phyloP scores from a whole-genome alignment of 2,329 filamentous ascomycete genomes.

The Didymella segeticola region DNA sequence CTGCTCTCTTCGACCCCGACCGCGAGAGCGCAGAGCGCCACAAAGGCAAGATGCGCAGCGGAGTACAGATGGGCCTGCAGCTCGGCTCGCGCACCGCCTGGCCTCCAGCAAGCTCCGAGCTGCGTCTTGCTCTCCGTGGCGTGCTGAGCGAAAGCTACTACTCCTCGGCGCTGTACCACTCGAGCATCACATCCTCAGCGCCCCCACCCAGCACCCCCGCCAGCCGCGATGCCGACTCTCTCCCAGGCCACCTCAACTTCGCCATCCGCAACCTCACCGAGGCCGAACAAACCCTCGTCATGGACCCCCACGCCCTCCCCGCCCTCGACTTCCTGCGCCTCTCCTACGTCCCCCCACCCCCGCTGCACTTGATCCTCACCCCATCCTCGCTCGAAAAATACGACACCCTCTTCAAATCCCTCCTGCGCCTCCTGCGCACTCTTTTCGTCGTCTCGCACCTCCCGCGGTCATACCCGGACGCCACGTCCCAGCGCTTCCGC shows the following conservation, averaged over 20 bases:
- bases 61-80: conserved; percentile 77
- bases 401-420: conserved; percentile 80
- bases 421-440: conserved; percentile 80
- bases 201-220: conserved; percentile 8
- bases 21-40: conserved; percentile 79
- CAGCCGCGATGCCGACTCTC: conserved; percentile 42
- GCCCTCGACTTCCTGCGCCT: conserved; percentile 93
- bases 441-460: conserved; percentile 68
- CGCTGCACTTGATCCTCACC: conserved; percentile 77
- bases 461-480: conserved; percentile 34
- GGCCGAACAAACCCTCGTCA: conserved; percentile 80
- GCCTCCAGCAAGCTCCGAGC: conserved; percentile 92
- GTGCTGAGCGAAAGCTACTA: conserved; percentile 78
- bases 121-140: conserved; percentile 88
- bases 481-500: conserved; percentile 59
- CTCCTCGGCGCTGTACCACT: conserved; percentile 43
- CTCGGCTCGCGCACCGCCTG: conserved; percentile 82
- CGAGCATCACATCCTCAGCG: conserved; percentile 15
- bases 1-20: conserved; percentile 84
- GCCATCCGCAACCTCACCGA: conserved; percentile 75
- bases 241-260: conserved; percentile 65
- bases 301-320: conserved; percentile 81
- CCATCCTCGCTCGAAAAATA: conserved; percentile 75
- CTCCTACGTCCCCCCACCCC: conserved; percentile 78
- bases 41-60: conserved; percentile 69